Evolutionary conservation across 2,329 filamentous ascomycete species (phyloP).

Genomic region (Venturia oleaginea): DNA sequence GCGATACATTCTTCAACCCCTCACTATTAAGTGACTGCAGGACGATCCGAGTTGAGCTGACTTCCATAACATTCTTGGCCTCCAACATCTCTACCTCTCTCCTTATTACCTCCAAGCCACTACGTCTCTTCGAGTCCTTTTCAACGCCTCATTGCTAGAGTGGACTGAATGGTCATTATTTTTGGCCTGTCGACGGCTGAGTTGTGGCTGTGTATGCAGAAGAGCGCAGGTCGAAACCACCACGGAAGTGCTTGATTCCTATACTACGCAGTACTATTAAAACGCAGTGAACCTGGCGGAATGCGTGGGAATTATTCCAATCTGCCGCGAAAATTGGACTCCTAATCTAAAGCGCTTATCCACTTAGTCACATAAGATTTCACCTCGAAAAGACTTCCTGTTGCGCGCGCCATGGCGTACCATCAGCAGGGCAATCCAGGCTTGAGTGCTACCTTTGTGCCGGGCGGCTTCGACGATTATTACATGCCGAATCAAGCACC

Average conservation of each 20-base stretch:
- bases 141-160: not conserved
- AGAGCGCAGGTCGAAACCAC: not conserved
- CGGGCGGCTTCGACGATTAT: conserved; percentile 58
- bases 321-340: not conserved
- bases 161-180: not conserved
- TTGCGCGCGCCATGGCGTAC: conserved; percentile 10
- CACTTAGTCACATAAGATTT: not conserved
- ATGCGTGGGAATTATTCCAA: not conserved
- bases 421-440: conserved; percentile 5
- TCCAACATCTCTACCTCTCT: not conserved
- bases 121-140: not conserved
- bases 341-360: not conserved
- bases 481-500: conserved; percentile 49
- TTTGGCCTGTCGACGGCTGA: not conserved
- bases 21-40: not conserved
- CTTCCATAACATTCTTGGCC: not conserved
- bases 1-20: not conserved
- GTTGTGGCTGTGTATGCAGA: not conserved
- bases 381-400: not conserved
- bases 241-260: not conserved
- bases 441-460: conserved; percentile 57
- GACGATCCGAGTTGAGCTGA: not conserved
- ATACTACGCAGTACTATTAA: not conserved
- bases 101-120: not conserved
- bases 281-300: not conserved